A percentile compares a stretch with the other conserved stretches of the same genome.
Conservation (phyloP, 805 yeast species). For the Pichia nanzhaoensis region DNA sequence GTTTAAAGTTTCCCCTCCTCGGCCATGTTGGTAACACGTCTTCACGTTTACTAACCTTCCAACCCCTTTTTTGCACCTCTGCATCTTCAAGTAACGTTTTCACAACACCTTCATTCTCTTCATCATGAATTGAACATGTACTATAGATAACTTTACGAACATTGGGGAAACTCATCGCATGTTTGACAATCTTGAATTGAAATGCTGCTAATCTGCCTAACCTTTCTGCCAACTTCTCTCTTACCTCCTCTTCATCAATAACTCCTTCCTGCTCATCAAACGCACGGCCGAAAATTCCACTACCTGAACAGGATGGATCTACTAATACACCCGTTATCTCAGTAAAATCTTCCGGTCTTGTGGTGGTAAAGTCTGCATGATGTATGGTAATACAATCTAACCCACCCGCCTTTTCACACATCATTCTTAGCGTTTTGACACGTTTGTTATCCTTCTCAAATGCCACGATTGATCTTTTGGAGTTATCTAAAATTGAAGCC, state of each 20-base stretch:
- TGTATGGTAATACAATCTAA: conserved; percentile 34
- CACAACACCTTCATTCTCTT: conserved; percentile 92
- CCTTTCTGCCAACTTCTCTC: conserved; percentile 43
- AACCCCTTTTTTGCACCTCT: conserved; percentile 58
- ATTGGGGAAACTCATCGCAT: conserved; percentile 75
- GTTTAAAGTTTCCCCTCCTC: conserved; percentile 71
- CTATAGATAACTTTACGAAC: conserved; percentile 82
- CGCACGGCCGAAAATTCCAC: conserved; percentile 93
- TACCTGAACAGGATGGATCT: conserved; percentile 97
- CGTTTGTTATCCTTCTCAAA: conserved; percentile 81
- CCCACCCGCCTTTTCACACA: conserved; percentile 78
- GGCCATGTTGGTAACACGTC: conserved; percentile 81
- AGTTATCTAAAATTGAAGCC: conserved; percentile 52
- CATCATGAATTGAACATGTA: conserved; percentile 90
- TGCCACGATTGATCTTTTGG: conserved; percentile 54
- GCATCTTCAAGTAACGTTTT: conserved; percentile 64
- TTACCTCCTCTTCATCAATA: conserved; percentile 38
- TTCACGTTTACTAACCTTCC: conserved; percentile 58
- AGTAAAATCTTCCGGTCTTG: conserved; percentile 50
- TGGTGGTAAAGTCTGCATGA: conserved; percentile 55
- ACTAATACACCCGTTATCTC: conserved; percentile 76
- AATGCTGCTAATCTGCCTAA: conserved; percentile 72
- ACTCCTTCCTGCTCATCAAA: conserved; percentile 38
- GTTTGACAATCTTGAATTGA: conserved; percentile 82
- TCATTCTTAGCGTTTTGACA: conserved; percentile 59